Percentiles rank a stretch among this genome's conserved stretches.
Evolutionary conservation across 495 filamentous ascomycete genomes (phyloP).

Genomic region (Penicillium desertorum): DNA sequence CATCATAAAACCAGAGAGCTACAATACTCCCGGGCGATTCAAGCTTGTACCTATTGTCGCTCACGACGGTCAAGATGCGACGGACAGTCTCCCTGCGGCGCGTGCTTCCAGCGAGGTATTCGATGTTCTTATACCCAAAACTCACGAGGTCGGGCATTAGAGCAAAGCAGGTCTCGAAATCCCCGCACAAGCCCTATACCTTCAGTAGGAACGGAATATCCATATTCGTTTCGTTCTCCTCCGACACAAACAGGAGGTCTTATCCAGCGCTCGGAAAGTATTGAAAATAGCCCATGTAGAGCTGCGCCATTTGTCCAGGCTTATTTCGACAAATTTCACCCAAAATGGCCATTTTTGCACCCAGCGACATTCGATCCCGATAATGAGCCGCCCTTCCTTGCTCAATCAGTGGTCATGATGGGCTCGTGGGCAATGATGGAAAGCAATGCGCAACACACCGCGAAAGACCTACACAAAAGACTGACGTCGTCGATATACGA

Average conservation of each 20-base stretch:
- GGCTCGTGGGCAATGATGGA: background rate
- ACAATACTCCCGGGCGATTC: background rate
- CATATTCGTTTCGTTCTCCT: too few relatives aligned
- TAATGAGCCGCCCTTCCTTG: background rate
- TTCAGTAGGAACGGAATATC: background rate
- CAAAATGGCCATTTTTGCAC: slow-evolving; percentile 3
- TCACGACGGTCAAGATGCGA: background rate
- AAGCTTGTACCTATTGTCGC: background rate
- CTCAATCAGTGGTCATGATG: background rate
- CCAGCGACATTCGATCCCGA: background rate
- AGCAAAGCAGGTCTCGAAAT: background rate
- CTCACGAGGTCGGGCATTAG: background rate
- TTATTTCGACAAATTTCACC: slow-evolving; percentile 1
- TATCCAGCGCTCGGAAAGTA: background rate
- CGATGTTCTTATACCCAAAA: background rate
- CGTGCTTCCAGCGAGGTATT: background rate
- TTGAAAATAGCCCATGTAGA: background rate
- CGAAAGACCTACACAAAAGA: background rate
- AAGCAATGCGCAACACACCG: background rate
- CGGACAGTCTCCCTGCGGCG: background rate
- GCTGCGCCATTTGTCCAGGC: background rate
- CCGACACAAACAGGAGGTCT: background rate
- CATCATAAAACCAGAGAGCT: background rate
- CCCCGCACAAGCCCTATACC: background rate
- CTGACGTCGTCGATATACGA: background rate